Conservation (phyloP, 345 rosid genomes). For the Heritiera littoralis region DNA sequence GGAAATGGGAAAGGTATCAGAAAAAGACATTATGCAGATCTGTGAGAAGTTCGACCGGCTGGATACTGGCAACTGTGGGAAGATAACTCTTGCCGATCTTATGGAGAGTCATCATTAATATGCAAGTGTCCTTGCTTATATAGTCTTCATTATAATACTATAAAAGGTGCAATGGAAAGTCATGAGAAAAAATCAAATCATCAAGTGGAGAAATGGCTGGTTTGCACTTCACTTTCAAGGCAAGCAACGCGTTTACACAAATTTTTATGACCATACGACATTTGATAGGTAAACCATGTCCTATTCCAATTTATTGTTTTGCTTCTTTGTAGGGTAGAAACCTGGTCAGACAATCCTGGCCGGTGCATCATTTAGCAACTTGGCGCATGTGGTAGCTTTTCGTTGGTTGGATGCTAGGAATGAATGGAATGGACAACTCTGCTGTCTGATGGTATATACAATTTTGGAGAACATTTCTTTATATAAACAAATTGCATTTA, state of each 20-base stretch:
- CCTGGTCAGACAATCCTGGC: background rate
- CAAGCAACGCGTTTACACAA: background rate
- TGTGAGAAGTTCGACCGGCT: slow-evolving; percentile 62
- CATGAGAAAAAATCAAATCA: background rate
- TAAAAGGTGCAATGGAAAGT: background rate
- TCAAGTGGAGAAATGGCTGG: slow-evolving; percentile 3
- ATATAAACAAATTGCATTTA: slow-evolving; percentile 11
- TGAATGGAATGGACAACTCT: no score
- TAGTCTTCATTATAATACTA: background rate
- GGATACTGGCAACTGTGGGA: slow-evolving; percentile 69
- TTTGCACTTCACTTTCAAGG: background rate
- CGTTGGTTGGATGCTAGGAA: background rate
- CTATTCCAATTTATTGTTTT: background rate
- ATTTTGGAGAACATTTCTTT: slow-evolving; percentile 3
- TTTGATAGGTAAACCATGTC: background rate
- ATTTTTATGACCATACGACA: background rate
- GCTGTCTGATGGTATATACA: background rate
- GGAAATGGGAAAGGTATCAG: slow-evolving; percentile 70
- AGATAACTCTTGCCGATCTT: slow-evolving; percentile 74
- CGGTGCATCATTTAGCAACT: slow-evolving; percentile 2
- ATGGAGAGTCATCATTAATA: slow-evolving; percentile 41
- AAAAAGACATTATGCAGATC: slow-evolving; percentile 61
- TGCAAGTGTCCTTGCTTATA: background rate
- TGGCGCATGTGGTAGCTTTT: background rate
- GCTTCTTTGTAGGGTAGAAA: slow-evolving; percentile 1